Percentiles rank a stretch among this genome's conserved stretches.
phyloP scores from a whole-genome alignment of 1,284 basidiomycete genomes.

The Schizophyllum amplum region DNA sequence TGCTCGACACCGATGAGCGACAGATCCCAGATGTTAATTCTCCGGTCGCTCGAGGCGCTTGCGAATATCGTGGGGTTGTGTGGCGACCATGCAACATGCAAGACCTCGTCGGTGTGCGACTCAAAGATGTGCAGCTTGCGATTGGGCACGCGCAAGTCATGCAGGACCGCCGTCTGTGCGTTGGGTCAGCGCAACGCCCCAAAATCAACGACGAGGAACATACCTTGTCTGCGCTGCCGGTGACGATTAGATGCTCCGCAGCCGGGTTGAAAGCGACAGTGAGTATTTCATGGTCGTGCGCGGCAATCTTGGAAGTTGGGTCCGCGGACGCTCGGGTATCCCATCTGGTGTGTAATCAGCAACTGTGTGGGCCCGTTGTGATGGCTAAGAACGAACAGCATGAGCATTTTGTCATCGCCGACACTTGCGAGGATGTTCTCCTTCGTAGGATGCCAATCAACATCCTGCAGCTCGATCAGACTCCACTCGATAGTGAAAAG shows the following conservation, averaged over 20 bases:
- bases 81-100: constrained; percentile 93
- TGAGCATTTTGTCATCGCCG: constrained; percentile 92
- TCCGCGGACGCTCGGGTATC: constrained; percentile 75
- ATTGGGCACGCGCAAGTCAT: constrained; percentile 82
- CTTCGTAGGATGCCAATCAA: constrained; percentile 88
- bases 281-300: constrained; percentile 88
- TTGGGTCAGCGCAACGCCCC: constrained; percentile 3
- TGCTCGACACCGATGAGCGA: constrained; percentile 92
- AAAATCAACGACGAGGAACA: constrained; percentile 1
- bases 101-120: constrained; percentile 90
- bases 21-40: constrained; percentile 95
- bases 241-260: constrained; percentile 79
- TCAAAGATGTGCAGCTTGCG: constrained; percentile 88
- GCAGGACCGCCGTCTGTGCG: constrained; percentile 75
- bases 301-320: constrained; percentile 71
- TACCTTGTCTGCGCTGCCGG: constrained; percentile 92
- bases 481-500: too few species aligned
- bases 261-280: constrained; percentile 87
- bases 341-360: constrained; percentile 57
- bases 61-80: constrained; percentile 88
- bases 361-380: constrained; percentile 4
- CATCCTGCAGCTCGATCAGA: constrained; percentile 65
- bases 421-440: constrained; percentile 91
- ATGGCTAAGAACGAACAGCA: constrained; percentile 53
- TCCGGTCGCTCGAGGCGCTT: constrained; percentile 85